A percentile compares a stretch with the other conserved stretches of the same genome.
These are phyloP conservation scores for Pelagophyceae sp. DNA, from an alignment of 352 stramenopile species.

Conservation along the genomic window DNA sequence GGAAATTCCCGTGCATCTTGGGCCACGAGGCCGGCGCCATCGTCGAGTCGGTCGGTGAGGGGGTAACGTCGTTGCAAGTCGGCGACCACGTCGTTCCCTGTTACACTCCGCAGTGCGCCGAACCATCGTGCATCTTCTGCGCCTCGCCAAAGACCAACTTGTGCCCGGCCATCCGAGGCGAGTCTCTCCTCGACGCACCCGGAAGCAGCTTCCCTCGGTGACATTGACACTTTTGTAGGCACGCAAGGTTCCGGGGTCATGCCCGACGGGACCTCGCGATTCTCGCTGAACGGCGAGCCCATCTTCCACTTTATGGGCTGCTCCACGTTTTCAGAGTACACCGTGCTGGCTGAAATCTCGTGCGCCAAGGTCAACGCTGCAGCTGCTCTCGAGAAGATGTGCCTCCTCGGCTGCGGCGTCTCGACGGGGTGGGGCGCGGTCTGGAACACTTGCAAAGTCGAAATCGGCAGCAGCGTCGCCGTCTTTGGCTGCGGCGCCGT, in stretches of 20 bases:
- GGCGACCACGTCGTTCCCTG: conserved; percentile 61
- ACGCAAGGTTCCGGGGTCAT: conserved; percentile 10
- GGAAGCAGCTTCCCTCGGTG: no score
- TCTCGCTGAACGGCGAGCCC: conserved; percentile 48
- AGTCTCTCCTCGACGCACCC: conserved; percentile 31
- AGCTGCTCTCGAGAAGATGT: conserved; percentile 48
- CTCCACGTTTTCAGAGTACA: conserved; percentile 74
- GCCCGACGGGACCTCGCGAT: conserved; percentile 44
- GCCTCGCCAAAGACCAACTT: conserved; percentile 58
- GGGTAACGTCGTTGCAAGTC: conserved; percentile 57
- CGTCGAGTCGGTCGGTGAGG: conserved; percentile 57
- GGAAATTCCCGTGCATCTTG: conserved; percentile 73
- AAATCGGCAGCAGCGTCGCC: conserved; percentile 52
- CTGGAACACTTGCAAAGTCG: conserved; percentile 27
- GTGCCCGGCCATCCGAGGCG: conserved; percentile 51
- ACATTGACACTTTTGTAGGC: no score
- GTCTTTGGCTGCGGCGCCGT: conserved; percentile 80
- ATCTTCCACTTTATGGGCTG: conserved; percentile 70
- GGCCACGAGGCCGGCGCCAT: conserved; percentile 73
- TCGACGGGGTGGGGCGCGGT: conserved; percentile 67
- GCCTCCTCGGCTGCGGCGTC: conserved; percentile 76
- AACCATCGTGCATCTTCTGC: conserved; percentile 55
- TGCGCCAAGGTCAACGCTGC: conserved; percentile 42
- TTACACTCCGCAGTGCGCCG: conserved; percentile 52
- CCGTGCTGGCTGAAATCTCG: conserved; percentile 70